Conservation (phyloP, 2,329 filamentous ascomycete species). For the Apiospora pterosperma region DNA sequence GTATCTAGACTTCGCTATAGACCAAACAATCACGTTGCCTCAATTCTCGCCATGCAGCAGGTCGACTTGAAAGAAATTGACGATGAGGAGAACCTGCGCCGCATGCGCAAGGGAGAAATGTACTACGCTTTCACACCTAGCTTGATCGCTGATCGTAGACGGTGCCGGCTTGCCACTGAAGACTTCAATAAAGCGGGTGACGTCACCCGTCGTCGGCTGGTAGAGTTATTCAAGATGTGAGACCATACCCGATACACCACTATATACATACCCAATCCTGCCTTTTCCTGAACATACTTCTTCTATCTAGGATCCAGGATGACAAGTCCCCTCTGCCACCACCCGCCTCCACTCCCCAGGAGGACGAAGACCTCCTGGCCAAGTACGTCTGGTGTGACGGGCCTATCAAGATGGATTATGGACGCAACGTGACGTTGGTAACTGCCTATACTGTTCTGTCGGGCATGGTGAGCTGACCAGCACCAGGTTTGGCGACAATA, state of each 20-base stretch:
- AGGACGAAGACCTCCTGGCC: constrained; percentile 62
- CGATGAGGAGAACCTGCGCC: constrained; percentile 43
- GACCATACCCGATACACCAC: constrained; percentile 17
- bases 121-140: constrained; percentile 72
- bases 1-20: not conserved
- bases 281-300: not conserved
- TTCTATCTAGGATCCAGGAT: constrained; percentile 52
- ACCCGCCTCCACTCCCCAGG: constrained; percentile 49
- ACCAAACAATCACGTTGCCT: not conserved
- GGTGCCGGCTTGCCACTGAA: constrained; percentile 58
- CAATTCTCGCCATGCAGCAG: not conserved
- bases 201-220: constrained; percentile 55
- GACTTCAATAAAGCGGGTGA: constrained; percentile 63
- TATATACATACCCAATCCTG: constrained; percentile 5
- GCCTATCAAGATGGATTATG: constrained; percentile 74
- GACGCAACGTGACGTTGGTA: constrained; percentile 62
- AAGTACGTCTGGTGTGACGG: constrained; percentile 66
- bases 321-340: constrained; percentile 64
- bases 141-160: constrained; percentile 58
- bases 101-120: constrained; percentile 66
- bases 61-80: constrained; percentile 30
- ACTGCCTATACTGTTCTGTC: constrained; percentile 3
- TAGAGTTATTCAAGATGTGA: constrained; percentile 72
- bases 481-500: constrained; percentile 59
- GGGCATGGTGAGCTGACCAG: not conserved